Percentiles rank a stretch among this genome's conserved stretches.
Evolutionary conservation across 2,329 filamentous ascomycete genomes (phyloP).

Genomic region (Curvularia sp.): DNA sequence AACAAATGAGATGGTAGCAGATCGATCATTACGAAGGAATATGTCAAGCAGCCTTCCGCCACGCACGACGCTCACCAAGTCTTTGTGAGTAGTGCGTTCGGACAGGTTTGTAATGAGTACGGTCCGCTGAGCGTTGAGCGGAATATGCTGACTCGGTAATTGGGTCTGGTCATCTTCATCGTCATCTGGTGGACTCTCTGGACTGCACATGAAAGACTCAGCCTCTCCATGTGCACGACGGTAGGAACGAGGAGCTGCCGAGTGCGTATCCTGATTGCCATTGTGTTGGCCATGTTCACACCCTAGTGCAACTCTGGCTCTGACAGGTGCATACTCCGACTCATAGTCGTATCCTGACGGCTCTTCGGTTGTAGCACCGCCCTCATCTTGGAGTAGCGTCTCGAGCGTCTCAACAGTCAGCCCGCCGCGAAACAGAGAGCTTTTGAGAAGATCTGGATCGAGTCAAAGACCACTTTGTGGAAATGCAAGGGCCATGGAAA

Average conservation of each 20-base stretch:
- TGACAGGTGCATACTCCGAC: constrained; percentile 25
- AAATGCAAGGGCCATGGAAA: not conserved
- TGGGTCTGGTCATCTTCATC: constrained; percentile 12
- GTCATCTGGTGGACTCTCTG: constrained; percentile 17
- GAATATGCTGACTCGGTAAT: constrained; percentile 22
- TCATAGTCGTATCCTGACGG: constrained; percentile 22
- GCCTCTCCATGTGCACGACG: constrained; percentile 28
- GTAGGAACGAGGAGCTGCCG: constrained; percentile 19
- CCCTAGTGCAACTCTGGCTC: constrained; percentile 19
- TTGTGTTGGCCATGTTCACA: constrained; percentile 13
- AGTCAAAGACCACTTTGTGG: constrained; percentile 9
- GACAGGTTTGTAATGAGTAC: constrained; percentile 69
- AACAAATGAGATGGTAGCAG: constrained; percentile 74
- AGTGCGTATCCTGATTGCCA: constrained; percentile 25
- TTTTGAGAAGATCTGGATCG: constrained; percentile 53
- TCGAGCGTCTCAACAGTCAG: constrained; percentile 59
- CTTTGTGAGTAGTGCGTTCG: constrained; percentile 67
- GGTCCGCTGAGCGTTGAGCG: constrained; percentile 59
- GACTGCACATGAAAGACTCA: constrained; percentile 26
- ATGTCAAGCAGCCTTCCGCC: constrained; percentile 76
- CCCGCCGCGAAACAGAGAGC: constrained; percentile 60
- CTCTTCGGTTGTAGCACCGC: constrained; percentile 24
- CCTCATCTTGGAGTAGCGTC: constrained; percentile 52
- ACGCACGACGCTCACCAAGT: constrained; percentile 69
- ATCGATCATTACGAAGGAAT: constrained; percentile 67